phyloP scores from a whole-genome alignment of 2,329 filamentous ascomycete genomes.

The Hymenoscyphus infarciens region DNA sequence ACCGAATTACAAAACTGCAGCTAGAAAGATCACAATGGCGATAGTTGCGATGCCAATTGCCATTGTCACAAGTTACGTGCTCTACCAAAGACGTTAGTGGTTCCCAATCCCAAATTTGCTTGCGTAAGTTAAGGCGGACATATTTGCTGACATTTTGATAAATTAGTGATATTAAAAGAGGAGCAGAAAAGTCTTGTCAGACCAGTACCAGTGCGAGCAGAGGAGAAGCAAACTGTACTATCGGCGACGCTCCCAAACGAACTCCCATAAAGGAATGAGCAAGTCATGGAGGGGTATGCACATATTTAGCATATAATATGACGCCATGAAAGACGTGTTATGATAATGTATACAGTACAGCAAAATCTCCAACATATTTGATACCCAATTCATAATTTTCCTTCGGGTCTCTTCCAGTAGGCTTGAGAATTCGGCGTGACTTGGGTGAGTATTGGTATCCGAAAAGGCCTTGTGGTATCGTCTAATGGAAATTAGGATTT shows the following conservation, averaged over 20 bases:
- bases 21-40: conserved; percentile 32
- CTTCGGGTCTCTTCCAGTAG: neutral
- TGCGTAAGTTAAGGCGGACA: too few species aligned
- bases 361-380: neutral
- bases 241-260: neutral
- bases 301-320: neutral
- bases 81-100: conserved; percentile 34
- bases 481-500: neutral
- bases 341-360: conserved; percentile 6
- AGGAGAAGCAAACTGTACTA: neutral
- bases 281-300: neutral
- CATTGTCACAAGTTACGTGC: conserved; percentile 34
- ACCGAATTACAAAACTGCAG: conserved; percentile 29
- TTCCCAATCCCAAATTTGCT: neutral
- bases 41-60: conserved; percentile 35
- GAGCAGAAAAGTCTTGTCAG: neutral
- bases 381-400: neutral
- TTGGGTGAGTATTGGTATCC: neutral
- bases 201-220: neutral
- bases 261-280: neutral
- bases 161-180: conserved; percentile 20
- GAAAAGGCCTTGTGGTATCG: neutral
- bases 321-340: conserved; percentile 3
- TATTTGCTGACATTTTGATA: neutral
- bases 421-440: neutral